phyloP scores from a whole-genome alignment of 495 filamentous ascomycete species.

The Lasiosphaeria hispida region DNA sequence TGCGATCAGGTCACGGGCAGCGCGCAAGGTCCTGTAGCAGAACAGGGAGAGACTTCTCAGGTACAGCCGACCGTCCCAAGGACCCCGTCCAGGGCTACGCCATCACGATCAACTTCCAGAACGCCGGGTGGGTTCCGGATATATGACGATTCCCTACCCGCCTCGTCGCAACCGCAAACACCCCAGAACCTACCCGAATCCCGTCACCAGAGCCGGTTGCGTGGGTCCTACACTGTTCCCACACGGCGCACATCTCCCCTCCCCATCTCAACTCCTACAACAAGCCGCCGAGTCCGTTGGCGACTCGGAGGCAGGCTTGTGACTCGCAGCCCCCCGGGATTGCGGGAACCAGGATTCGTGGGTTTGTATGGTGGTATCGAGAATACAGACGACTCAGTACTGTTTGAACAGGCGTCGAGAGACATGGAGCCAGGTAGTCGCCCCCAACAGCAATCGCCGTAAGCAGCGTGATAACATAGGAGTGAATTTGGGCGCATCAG shows the following conservation, averaged over 20 bases:
- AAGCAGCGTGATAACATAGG: neutral
- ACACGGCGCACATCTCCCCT: slow-evolving; percentile 20
- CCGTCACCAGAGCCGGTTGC: slow-evolving; percentile 46
- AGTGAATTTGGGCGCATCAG: neutral
- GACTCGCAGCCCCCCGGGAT: slow-evolving; percentile 30
- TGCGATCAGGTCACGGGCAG: too few relatives aligned
- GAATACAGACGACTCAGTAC: slow-evolving; percentile 42
- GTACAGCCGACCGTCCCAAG: neutral
- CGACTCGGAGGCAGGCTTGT: slow-evolving; percentile 9
- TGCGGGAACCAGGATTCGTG: slow-evolving; percentile 38
- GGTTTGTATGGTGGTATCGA: slow-evolving; percentile 48
- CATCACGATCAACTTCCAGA: neutral
- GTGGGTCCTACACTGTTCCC: slow-evolving; percentile 48
- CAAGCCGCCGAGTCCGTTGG: slow-evolving; percentile 13
- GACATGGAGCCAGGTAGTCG: neutral
- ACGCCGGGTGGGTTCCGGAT: slow-evolving; percentile 24
- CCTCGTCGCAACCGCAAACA: slow-evolving; percentile 54
- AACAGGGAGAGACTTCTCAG: neutral
- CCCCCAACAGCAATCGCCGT: neutral
- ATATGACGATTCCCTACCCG: slow-evolving; percentile 52
- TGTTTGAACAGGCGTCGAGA: slow-evolving; percentile 31
- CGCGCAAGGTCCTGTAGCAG: too few relatives aligned
- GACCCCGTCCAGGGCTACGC: neutral
- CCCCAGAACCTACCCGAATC: slow-evolving; percentile 53
- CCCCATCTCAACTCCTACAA: slow-evolving; percentile 13